A percentile compares a stretch with the other conserved stretches of the same genome.
Evolutionary conservation across 1,284 basidiomycete species (phyloP).

Genomic region (Sanghuangporus weigelae): DNA sequence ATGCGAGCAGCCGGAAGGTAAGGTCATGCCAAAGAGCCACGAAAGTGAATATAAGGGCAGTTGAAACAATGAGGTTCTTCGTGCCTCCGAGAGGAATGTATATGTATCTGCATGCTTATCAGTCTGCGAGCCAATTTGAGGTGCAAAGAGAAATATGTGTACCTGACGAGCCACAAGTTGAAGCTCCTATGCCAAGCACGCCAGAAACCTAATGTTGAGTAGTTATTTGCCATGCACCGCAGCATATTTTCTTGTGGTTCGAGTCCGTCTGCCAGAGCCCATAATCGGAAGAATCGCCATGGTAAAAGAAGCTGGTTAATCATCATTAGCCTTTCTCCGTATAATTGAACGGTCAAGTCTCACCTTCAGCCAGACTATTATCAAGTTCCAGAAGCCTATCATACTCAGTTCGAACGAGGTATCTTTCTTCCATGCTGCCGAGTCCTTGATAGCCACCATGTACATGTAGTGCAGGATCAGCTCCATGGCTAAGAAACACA

Average conservation of each 20-base stretch:
- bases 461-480: slow-evolving; percentile 92
- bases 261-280: slow-evolving; percentile 87
- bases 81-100: slow-evolving; percentile 91
- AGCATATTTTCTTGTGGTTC: slow-evolving; percentile 99
- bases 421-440: slow-evolving; percentile 68
- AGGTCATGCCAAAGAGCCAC: slow-evolving; percentile 99
- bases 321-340: background rate
- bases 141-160: slow-evolving; percentile 19
- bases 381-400: slow-evolving; percentile 97
- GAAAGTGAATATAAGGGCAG: slow-evolving; percentile 87
- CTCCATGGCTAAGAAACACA: slow-evolving; percentile 84
- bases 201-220: slow-evolving; percentile 93
- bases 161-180: slow-evolving; percentile 95
- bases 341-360: background rate
- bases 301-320: slow-evolving; percentile 77
- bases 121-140: slow-evolving; percentile 1
- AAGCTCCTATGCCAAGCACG: slow-evolving; percentile 94
- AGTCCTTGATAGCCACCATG: slow-evolving; percentile 94
- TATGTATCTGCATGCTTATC: slow-evolving; percentile 65
- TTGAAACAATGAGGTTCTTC: slow-evolving; percentile 62
- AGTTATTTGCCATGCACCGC: slow-evolving; percentile 98
- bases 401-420: slow-evolving; percentile 82
- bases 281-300: slow-evolving; percentile 97
- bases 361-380: slow-evolving; percentile 96
- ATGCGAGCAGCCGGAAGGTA: slow-evolving; percentile 81